phyloP scores from a whole-genome alignment of 106 monocot species.

The Platanthera guangdongensis region DNA sequence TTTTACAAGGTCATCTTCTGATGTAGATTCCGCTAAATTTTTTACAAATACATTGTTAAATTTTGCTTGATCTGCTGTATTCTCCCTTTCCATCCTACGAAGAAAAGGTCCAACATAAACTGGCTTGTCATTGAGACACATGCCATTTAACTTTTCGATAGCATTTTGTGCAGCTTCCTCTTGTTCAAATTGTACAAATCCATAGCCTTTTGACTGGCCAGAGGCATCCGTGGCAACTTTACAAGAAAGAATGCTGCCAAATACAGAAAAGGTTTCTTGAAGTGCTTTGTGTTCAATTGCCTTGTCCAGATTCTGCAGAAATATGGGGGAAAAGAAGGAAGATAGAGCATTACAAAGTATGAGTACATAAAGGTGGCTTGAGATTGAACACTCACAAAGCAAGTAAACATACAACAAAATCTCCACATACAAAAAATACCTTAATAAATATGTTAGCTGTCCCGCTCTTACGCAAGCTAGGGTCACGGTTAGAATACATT shows the following conservation, averaged over 20 bases:
- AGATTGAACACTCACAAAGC: background rate
- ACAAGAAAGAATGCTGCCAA: constrained; percentile 85
- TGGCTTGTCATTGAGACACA: constrained; percentile 83
- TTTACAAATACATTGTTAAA: constrained; percentile 95
- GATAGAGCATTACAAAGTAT: background rate
- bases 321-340: background rate
- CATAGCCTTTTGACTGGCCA: constrained; percentile 84
- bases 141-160: constrained; percentile 82
- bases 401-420: background rate
- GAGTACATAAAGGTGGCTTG: background rate
- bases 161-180: constrained; percentile 72
- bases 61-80: constrained; percentile 25
- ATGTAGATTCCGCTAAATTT: constrained; percentile 65
- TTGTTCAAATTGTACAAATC: constrained; percentile 83
- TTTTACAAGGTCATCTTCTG: constrained; percentile 53
- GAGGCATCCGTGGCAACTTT: constrained; percentile 70
- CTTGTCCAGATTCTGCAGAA: constrained; percentile 74
- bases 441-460: constrained; percentile 82
- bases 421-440: constrained; percentile 13
- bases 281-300: constrained; percentile 62
- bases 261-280: constrained; percentile 67
- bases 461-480: constrained; percentile 55
- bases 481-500: constrained; percentile 83
- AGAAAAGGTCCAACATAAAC: constrained; percentile 87
- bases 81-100: constrained; percentile 81